phyloP scores from a whole-genome alignment of 2,329 filamentous ascomycete species.

The Trichoderma sp. region DNA sequence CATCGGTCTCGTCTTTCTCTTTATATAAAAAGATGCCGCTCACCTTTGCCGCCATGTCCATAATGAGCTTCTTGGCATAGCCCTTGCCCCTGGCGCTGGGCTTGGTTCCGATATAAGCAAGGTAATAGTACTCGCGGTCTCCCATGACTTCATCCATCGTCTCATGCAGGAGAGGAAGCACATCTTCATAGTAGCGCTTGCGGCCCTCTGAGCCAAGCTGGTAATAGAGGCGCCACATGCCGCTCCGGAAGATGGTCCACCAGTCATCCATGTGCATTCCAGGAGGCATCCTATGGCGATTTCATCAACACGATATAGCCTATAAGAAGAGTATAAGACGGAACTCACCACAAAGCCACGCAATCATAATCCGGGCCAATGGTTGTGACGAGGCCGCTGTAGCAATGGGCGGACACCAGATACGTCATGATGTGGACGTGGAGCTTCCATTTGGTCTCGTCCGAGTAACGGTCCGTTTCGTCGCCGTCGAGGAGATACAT shows the following conservation, averaged over 20 bases:
- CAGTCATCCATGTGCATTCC: slow-evolving; percentile 71
- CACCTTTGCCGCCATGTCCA: slow-evolving; percentile 68
- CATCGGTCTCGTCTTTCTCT: not conserved
- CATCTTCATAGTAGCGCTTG: slow-evolving; percentile 75
- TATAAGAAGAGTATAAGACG: not conserved
- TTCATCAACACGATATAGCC: not conserved
- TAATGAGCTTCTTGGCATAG: slow-evolving; percentile 71
- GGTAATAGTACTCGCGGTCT: slow-evolving; percentile 72
- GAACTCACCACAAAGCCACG: slow-evolving; percentile 75
- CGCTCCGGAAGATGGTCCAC: slow-evolving; percentile 71
- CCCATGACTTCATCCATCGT: slow-evolving; percentile 73
- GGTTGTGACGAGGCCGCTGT: slow-evolving; percentile 73
- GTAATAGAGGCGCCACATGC: slow-evolving; percentile 77
- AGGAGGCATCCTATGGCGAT: slow-evolving; percentile 45
- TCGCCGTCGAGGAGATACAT: slow-evolving; percentile 75
- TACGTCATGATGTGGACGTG: slow-evolving; percentile 79
- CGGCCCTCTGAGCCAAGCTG: slow-evolving; percentile 73
- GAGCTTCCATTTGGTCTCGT: slow-evolving; percentile 73
- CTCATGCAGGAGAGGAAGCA: slow-evolving; percentile 73
- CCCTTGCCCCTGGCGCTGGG: slow-evolving; percentile 71
- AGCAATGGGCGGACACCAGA: slow-evolving; percentile 73
- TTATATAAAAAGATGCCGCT: not conserved
- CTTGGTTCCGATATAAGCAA: slow-evolving; percentile 81
- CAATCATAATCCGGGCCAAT: slow-evolving; percentile 77
- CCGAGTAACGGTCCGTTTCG: slow-evolving; percentile 64